Base-by-base conservation (phyloP, 768 basidiomycete species). In the Galerina sulciceps region DNA sequence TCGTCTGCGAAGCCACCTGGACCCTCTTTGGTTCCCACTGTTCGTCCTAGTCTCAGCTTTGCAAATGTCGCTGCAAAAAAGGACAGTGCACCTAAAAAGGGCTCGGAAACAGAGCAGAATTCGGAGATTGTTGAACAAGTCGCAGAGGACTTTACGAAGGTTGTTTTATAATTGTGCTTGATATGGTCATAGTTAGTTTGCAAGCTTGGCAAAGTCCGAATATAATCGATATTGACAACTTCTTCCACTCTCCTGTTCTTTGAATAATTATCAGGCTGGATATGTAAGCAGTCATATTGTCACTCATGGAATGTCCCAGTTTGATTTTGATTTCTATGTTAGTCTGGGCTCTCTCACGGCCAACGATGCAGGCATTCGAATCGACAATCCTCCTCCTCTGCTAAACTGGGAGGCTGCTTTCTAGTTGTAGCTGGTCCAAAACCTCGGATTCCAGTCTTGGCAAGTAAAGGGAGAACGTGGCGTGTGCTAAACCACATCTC, bases 41-140 rank as follows among this genome's bases (percentile, higher is more conserved):
- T 93, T 13, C 81, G 91, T 53, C 88, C 92, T 0, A 79, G 83
- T 4, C 78, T 94, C 63, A 94, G 92, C 68, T 96, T 96, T 65
- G 93, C 93, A 0, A 88, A 80, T 54, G 93, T 88, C 38, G 90
- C 90, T 1, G 80, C 83, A 14, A 81, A 77, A 68, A 82, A 79
- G 65, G 79, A 79, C 22, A 66, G 64, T 9, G 65, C 60, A 17
- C 62, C 58, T 17, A 62, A 57, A 41, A 67, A 53, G 23, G 60
- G 56, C 13, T 64, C 53, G 15, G 68, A 66, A 17, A 57, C 57
- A 15, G 67, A 70, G 14, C 45, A 53, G 44, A 54, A 40, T 41
- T 40, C 40, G 17, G 61, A 62, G 11, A 35, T n/a, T 47, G 37
- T 50, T 37, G 65, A 56, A 50, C 52, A 56, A 40, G 58, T 57